Conservation (phyloP, 139 green algal genomes). For the Choricystis sp. region DNA sequence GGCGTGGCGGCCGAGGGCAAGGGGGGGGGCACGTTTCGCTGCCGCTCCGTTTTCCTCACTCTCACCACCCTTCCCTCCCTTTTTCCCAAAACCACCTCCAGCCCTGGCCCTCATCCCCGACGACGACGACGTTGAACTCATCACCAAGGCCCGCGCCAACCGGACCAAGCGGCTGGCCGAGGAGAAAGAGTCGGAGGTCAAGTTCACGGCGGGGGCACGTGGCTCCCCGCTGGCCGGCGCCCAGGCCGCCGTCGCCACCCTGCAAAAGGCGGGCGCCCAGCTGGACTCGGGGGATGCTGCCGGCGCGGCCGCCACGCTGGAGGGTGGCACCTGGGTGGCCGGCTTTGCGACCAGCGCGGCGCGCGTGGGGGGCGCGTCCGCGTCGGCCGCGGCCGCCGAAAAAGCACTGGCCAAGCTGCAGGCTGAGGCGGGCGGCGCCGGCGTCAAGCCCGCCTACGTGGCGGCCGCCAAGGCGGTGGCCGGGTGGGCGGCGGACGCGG, state of each 20-base stretch:
- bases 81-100: constrained; percentile 8
- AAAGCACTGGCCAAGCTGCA: constrained; percentile 18
- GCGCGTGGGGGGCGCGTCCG: constrained; percentile 2
- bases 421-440: not conserved
- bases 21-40: too few species aligned
- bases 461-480: constrained; percentile 21
- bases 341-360: constrained; percentile 18
- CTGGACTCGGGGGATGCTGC: constrained; percentile 32
- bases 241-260: constrained; percentile 32
- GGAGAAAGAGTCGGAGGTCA: constrained; percentile 11
- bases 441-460: constrained; percentile 33
- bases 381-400: constrained; percentile 2
- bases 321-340: constrained; percentile 25
- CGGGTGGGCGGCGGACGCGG: constrained; percentile 14
- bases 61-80: not conserved
- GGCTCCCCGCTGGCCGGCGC: constrained; percentile 17
- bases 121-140: constrained; percentile 57
- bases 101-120: constrained; percentile 39
- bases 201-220: not conserved
- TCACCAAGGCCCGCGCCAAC: constrained; percentile 43
- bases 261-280: constrained; percentile 26
- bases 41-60: not conserved
- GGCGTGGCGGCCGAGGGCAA: too few species aligned
- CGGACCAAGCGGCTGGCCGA: constrained; percentile 18
- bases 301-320: constrained; percentile 20